Evolutionary conservation across 768 basidiomycete species (phyloP).

Genomic region (Suillus americanus): DNA sequence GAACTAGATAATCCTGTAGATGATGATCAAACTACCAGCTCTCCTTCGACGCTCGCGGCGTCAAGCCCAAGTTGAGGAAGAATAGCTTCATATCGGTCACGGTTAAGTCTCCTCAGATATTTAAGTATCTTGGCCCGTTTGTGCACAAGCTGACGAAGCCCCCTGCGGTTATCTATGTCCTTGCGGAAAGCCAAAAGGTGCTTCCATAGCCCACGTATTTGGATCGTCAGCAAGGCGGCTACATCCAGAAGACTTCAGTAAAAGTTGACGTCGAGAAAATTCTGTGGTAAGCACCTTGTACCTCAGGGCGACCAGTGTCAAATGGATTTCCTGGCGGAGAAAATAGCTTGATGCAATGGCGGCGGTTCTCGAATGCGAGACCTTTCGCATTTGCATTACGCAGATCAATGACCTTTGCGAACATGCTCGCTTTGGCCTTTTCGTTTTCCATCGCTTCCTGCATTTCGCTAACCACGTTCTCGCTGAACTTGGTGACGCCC

Average conservation of each 20-base stretch:
- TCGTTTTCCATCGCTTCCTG: constrained; percentile 34
- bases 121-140: constrained; percentile 79
- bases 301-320: constrained; percentile 83
- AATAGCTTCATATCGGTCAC: constrained; percentile 70
- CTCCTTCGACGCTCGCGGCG: constrained; percentile 81
- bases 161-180: constrained; percentile 76
- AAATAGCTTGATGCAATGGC: constrained; percentile 76
- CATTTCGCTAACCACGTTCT: constrained; percentile 19
- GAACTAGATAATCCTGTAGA: background rate
- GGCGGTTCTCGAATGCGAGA: constrained; percentile 85
- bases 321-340: constrained; percentile 64
- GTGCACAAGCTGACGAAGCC: constrained; percentile 78
- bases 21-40: constrained; percentile 64
- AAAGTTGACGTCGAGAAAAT: constrained; percentile 1
- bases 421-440: constrained; percentile 46
- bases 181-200: constrained; percentile 69
- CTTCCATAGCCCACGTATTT: constrained; percentile 79
- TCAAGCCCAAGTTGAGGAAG: constrained; percentile 78
- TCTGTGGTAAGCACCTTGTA: constrained; percentile 74
- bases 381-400: constrained; percentile 85
- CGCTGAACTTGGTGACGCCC: constrained; percentile 20
- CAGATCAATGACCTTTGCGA: constrained; percentile 77
- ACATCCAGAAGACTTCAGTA: constrained; percentile 7
- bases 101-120: constrained; percentile 68
- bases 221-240: constrained; percentile 87